Base-by-base conservation (phyloP, 306 rosid genomes). In the Pyrus betulifolia region DNA sequence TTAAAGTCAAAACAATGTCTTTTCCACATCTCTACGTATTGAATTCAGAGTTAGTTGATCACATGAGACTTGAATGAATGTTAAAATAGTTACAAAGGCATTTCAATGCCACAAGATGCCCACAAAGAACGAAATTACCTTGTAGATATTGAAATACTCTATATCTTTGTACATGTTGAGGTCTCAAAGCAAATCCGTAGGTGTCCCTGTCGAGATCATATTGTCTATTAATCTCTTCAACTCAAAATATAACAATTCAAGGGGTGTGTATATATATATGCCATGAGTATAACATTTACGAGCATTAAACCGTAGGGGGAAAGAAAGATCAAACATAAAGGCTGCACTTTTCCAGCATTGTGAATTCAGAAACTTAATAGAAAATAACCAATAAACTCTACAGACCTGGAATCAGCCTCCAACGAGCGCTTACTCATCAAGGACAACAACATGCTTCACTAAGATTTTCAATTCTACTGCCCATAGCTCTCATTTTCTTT, bases 401-500 rank as follows among this genome's bases (percentile, higher is more conserved):
- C 78, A 30, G 79, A 92, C 98, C 97, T 95, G 87, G 96, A 92
- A 95, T 90, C 97, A 84, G 90, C 93, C 85, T 90, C 98, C 93
- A 95, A 92, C 14, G 88, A 77, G 78, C 97, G 97, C 87, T 88
- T 90, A 88, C 98, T 92, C 86, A 95, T 51, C 85, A 90, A 90
- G 90, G 98, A 95, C 93, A 95, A 92, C 96, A 95, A 88, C 98
- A 95, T 95, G 79, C 88, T 91, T 95, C 81, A 80, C 78, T 74
- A 87, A 80, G 83, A 86, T 44, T 66, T 63, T 62, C 79, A 86
- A 77, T 82, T 80, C 89, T 78, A 87, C 87, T 61, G 81, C 89
- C 96, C 96, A 90, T 90, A 82, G 87, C 76, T 88, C 76, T 84
- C 74, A 76, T 68, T 88, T 78, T 78, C 78, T 74, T 51, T n/a